phyloP scores from a whole-genome alignment of 164 flowering plant species.

The Hamamelis virginiana region DNA sequence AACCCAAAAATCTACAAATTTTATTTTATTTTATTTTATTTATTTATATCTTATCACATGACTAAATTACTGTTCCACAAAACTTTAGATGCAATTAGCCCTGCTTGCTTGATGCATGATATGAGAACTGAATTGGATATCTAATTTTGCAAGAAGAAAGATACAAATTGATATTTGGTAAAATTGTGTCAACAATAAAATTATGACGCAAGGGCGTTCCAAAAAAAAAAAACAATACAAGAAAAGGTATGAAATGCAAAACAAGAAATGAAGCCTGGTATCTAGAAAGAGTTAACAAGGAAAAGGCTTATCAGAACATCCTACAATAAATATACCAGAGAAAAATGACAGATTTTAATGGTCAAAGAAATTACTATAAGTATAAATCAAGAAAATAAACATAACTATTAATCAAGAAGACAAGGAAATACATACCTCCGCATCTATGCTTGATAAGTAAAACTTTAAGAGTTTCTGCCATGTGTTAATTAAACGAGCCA shows the following conservation, averaged over 20 bases:
- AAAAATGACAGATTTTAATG: background rate
- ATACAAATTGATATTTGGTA: background rate
- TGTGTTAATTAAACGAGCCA: conserved; percentile 30
- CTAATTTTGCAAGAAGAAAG: too few relatives aligned
- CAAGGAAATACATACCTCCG: conserved; percentile 59
- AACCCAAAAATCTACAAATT: too few relatives aligned
- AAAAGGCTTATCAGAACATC: background rate
- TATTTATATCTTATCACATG: too few relatives aligned
- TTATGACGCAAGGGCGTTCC: too few relatives aligned
- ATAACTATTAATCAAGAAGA: background rate
- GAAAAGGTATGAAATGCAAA: background rate
- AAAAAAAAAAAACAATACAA: background rate
- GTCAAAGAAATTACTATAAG: too few relatives aligned
- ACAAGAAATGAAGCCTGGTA: background rate
- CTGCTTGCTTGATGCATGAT: too few relatives aligned
- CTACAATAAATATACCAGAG: background rate
- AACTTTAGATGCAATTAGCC: too few relatives aligned
- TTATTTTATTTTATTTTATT: too few relatives aligned
- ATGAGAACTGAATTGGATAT: too few relatives aligned
- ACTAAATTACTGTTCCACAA: too few relatives aligned
- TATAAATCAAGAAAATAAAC: background rate
- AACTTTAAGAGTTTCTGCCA: conserved; percentile 73
- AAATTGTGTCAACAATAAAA: too few relatives aligned
- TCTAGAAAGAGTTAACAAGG: background rate
- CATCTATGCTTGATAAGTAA: conserved; percentile 65